phyloP scores from a whole-genome alignment of 140 eudicot species.

The Bidens hawaiensis region DNA sequence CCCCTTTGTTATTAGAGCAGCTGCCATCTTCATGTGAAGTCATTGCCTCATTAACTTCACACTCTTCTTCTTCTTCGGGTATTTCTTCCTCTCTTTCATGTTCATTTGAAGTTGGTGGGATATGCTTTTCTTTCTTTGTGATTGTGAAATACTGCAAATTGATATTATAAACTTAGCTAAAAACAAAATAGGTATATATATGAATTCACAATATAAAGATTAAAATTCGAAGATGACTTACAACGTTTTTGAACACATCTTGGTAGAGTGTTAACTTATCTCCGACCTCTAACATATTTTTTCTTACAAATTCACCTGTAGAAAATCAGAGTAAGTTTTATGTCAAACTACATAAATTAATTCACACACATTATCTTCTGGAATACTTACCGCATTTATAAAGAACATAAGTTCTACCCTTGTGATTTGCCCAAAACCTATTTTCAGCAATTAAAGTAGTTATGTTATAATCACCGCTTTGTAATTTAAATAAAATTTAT shows the following conservation, averaged over 20 bases:
- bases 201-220: background rate
- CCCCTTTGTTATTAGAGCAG: background rate
- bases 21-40: background rate
- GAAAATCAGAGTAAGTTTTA: background rate
- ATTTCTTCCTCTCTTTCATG: background rate
- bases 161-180: background rate
- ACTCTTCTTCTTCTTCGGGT: background rate
- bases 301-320: constrained; percentile 1
- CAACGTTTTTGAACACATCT: constrained; percentile 6
- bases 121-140: constrained; percentile 1
- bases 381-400: constrained; percentile 3
- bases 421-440: background rate
- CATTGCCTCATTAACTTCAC: background rate
- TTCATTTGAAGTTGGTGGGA: background rate
- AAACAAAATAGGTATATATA: background rate
- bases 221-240: background rate
- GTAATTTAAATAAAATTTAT: background rate
- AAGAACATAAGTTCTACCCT: background rate
- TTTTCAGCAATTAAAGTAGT: background rate
- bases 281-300: background rate
- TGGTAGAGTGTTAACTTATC: constrained; percentile 5
- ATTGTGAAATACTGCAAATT: background rate
- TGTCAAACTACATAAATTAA: background rate
- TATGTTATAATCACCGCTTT: no score
- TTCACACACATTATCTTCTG: background rate